Conservation (phyloP, 2,329 filamentous ascomycete species). For the Tolypocladium sp. region DNA sequence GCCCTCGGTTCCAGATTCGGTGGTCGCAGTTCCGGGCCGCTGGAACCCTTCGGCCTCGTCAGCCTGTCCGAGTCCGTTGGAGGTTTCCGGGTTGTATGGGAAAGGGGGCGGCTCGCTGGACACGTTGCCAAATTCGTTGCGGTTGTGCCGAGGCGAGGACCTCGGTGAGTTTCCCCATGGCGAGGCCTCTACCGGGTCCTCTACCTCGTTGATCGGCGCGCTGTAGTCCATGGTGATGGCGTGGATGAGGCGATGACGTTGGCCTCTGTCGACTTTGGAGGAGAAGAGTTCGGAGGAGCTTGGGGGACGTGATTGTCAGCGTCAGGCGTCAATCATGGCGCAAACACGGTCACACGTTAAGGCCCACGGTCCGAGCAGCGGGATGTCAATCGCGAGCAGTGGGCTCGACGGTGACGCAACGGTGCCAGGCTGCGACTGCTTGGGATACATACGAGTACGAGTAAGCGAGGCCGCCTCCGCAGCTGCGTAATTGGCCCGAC, state of each 20-base stretch:
- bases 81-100: conserved; percentile 31
- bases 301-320: neutral
- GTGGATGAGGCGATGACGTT: conserved; percentile 10
- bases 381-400: neutral
- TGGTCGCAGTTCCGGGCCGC: conserved; percentile 37
- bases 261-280: neutral
- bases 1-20: conserved; percentile 33
- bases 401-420: neutral
- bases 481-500: conserved; percentile 3
- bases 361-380: neutral
- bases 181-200: conserved; percentile 41
- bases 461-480: neutral
- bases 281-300: neutral
- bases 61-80: conserved; percentile 32
- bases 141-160: conserved; percentile 38
- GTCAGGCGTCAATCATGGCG: conserved; percentile 5
- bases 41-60: conserved; percentile 29
- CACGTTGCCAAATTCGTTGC: conserved; percentile 31
- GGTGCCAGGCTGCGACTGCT: neutral
- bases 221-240: conserved; percentile 46
- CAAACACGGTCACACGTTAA: neutral
- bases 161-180: conserved; percentile 48
- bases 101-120: conserved; percentile 33
- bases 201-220: conserved; percentile 43
- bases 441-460: too few relatives aligned